Evolutionary conservation across 371 early-diverging fungal species (phyloP).

Genomic region (Apophysomyces elegans): DNA sequence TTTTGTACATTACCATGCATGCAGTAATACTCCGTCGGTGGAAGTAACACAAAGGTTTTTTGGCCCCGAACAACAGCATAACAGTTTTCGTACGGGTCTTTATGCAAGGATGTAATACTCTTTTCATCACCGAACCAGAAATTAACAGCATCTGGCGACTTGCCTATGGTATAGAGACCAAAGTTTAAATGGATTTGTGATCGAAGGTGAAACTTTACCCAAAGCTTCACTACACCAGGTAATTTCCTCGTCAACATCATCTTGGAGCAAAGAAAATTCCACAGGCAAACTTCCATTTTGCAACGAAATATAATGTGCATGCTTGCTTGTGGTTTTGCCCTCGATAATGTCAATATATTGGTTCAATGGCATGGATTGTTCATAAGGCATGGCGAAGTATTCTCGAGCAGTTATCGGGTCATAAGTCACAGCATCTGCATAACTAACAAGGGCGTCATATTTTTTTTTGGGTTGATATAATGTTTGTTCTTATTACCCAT

Average conservation of each 20-base stretch:
- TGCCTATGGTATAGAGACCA: conserved; percentile 22
- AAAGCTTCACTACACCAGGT: conserved; percentile 68
- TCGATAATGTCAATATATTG: conserved; percentile 56
- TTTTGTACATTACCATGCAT: conserved; percentile 54
- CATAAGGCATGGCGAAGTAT: conserved; percentile 74
- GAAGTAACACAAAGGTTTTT: conserved; percentile 74
- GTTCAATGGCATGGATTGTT: conserved; percentile 61
- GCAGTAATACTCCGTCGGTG: conserved; percentile 72
- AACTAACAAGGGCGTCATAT: conserved; percentile 28
- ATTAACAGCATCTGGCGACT: conserved; percentile 77
- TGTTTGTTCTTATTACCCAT: conserved; percentile 33
- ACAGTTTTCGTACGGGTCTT: conserved; percentile 83
- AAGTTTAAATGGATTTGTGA: not conserved
- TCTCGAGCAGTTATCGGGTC: conserved; percentile 43
- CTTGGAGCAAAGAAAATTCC: conserved; percentile 57
- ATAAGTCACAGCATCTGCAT: conserved; percentile 70
- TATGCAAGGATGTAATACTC: conserved; percentile 75
- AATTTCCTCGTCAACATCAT: conserved; percentile 68
- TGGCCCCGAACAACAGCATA: conserved; percentile 74
- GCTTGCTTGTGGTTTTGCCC: conserved; percentile 22
- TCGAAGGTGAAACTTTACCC: conserved; percentile 26
- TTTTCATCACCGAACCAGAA: conserved; percentile 76
- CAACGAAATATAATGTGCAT: conserved; percentile 66
- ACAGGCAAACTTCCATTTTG: conserved; percentile 72
- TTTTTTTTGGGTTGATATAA: too few species aligned